Percentiles rank a stretch among this genome's conserved stretches.
Conservation (phyloP, 2,329 filamentous ascomycete genomes). For the Hansfordia pulvinata region DNA sequence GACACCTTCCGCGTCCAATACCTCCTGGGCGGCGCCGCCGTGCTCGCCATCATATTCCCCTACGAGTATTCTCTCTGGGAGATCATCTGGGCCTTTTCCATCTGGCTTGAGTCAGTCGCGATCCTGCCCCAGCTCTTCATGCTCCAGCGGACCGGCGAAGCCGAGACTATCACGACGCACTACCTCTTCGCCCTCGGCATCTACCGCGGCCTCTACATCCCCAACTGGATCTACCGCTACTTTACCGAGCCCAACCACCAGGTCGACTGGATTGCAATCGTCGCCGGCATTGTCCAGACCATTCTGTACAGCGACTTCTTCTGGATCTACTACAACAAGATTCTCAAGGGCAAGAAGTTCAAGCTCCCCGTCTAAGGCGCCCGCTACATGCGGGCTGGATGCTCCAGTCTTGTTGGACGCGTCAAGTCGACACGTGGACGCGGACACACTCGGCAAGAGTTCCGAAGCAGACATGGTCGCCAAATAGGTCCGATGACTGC, state of each 20-base stretch:
- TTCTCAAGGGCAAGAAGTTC: conserved; percentile 79
- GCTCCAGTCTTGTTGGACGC: no score
- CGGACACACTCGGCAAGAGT: no score
- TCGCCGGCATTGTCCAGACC: conserved; percentile 87
- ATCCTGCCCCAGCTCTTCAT: conserved; percentile 97
- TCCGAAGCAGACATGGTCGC: no score
- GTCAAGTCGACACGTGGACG: no score
- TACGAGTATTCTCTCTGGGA: conserved; percentile 73
- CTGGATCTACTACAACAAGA: conserved; percentile 98
- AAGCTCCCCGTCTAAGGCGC: conserved; percentile 69
- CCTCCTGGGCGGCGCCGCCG: conserved; percentile 65
- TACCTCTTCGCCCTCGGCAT: conserved; percentile 88
- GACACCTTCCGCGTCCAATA: conserved; percentile 98
- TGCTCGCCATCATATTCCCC: conserved; percentile 71
- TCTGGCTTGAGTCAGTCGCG: conserved; percentile 94
- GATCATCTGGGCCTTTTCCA: conserved; percentile 94
- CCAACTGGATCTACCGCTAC: conserved; percentile 95
- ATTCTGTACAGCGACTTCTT: conserved; percentile 98
- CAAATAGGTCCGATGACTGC: no score
- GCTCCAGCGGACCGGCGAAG: conserved; percentile 93
- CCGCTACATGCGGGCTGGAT: no score
- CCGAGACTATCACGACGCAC: conserved; percentile 98
- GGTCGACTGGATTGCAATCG: conserved; percentile 72
- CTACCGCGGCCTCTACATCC: conserved; percentile 92
- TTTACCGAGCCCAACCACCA: conserved; percentile 58